A percentile compares a stretch with the other conserved stretches of the same genome.
These are phyloP conservation scores for Stenogyne calaminthoides DNA, from an alignment of 305 asterid genomes.

Conservation along the genomic window DNA sequence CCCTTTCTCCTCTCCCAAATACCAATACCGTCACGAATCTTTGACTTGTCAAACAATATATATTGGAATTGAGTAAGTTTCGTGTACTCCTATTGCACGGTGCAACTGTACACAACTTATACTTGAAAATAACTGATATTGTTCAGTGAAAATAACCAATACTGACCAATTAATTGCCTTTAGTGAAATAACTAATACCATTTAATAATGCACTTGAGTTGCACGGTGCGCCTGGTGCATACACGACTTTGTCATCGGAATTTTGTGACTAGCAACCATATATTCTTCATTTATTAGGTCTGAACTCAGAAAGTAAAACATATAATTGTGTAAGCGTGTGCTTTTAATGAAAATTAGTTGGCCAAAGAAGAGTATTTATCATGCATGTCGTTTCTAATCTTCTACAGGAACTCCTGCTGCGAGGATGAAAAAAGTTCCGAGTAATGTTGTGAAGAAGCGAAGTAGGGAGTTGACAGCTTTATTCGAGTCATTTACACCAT, in stretches of 20 bases:
- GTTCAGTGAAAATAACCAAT: no score
- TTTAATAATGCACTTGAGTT: no score
- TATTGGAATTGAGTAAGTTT: neutral
- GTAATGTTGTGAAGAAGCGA: slow-evolving; percentile 39
- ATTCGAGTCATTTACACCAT: slow-evolving; percentile 88
- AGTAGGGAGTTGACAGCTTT: slow-evolving; percentile 83
- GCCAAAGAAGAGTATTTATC: neutral
- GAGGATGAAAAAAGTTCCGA: slow-evolving; percentile 83
- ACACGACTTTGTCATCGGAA: neutral
- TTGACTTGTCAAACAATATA: neutral
- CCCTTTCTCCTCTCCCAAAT: neutral
- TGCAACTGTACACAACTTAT: no score
- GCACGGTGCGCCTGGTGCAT: no score
- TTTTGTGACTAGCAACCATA: neutral
- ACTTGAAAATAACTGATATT: no score
- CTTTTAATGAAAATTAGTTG: neutral
- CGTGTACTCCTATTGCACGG: no score
- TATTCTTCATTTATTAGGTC: neutral
- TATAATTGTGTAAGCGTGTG: neutral
- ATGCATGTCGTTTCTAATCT: neutral
- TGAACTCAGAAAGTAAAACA: neutral
- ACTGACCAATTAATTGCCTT: no score
- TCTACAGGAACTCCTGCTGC: slow-evolving; percentile 36
- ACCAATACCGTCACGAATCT: neutral
- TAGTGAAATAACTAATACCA: no score